phyloP scores from a whole-genome alignment of 2,329 filamentous ascomycete species.

The Fulvia fulva region DNA sequence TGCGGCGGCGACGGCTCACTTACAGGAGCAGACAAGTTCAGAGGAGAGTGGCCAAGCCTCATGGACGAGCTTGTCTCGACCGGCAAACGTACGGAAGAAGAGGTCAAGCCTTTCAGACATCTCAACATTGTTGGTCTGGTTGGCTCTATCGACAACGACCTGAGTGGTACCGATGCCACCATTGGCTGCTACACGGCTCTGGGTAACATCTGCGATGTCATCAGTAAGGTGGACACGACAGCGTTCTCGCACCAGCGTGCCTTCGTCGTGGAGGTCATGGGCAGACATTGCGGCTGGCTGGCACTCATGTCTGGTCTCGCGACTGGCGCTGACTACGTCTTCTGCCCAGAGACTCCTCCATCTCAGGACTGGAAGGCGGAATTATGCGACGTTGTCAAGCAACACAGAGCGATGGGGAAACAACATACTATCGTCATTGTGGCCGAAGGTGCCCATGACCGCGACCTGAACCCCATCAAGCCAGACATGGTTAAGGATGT shows the following conservation, averaged over 20 bases:
- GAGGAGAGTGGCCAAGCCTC: slow-evolving; percentile 85
- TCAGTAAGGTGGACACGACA: slow-evolving; percentile 95
- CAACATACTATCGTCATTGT: slow-evolving; percentile 97
- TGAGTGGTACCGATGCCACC: slow-evolving; percentile 93
- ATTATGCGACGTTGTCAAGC: slow-evolving; percentile 71
- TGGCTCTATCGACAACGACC: slow-evolving; percentile 96
- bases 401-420: slow-evolving; percentile 87
- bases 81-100: slow-evolving; percentile 65
- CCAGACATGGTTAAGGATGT: slow-evolving; percentile 80
- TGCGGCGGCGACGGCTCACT: slow-evolving; percentile 95
- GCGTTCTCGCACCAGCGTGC: slow-evolving; percentile 90
- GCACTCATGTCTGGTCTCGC: slow-evolving; percentile 94
- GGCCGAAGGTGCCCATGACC: slow-evolving; percentile 88
- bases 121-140: slow-evolving; percentile 96
- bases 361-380: slow-evolving; percentile 82
- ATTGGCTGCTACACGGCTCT: slow-evolving; percentile 96
- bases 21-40: slow-evolving; percentile 91
- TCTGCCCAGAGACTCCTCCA: slow-evolving; percentile 91
- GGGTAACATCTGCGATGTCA: slow-evolving; percentile 86
- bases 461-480: slow-evolving; percentile 76
- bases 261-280: slow-evolving; percentile 98
- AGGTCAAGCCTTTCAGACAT: slow-evolving; percentile 72
- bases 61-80: slow-evolving; percentile 76
- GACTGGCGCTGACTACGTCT: slow-evolving; percentile 92
- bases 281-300: slow-evolving; percentile 94